phyloP scores from a whole-genome alignment of 176 grass and related monocot genomes.

The Canna indica region DNA sequence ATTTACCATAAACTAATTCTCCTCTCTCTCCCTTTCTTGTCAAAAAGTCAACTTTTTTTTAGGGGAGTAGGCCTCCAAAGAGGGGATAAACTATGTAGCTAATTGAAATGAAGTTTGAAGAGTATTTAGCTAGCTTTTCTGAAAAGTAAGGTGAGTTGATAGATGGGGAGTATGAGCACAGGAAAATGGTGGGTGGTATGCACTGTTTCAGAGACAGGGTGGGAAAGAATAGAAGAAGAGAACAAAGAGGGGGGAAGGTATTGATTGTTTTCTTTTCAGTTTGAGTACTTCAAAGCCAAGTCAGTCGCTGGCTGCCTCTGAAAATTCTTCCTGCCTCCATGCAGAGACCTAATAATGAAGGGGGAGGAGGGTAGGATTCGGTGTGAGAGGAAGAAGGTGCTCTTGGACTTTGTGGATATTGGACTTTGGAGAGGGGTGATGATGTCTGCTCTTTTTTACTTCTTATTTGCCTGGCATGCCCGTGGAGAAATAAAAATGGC shows the following conservation, averaged over 20 bases:
- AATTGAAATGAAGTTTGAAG: no score
- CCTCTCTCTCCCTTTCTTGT: neutral
- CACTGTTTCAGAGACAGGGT: neutral
- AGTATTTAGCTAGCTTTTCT: neutral
- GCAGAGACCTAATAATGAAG: conserved; percentile 6
- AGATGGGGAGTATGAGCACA: no score
- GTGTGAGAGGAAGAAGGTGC: neutral
- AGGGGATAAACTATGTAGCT: conserved; percentile 3
- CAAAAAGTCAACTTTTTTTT: conserved; percentile 1
- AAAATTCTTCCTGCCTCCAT: conserved; percentile 22
- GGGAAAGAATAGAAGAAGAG: neutral
- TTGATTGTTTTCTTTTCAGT: conserved; percentile 7
- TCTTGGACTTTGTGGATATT: neutral
- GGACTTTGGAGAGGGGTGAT: neutral
- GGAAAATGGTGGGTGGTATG: neutral
- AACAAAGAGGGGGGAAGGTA: conserved; percentile 1
- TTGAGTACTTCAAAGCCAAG: conserved; percentile 15
- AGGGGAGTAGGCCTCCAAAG: neutral
- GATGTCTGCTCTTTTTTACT: neutral
- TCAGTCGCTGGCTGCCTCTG: conserved; percentile 14
- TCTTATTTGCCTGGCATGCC: no score
- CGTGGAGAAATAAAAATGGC: no score
- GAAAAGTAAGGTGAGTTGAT: neutral
- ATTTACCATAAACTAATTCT: neutral
- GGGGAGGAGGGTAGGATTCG: neutral